Percentiles rank a stretch among this genome's conserved stretches.
phyloP scores from a whole-genome alignment of 192 early-diverging fungal genomes.

The Pecoramyces ruminantium region DNA sequence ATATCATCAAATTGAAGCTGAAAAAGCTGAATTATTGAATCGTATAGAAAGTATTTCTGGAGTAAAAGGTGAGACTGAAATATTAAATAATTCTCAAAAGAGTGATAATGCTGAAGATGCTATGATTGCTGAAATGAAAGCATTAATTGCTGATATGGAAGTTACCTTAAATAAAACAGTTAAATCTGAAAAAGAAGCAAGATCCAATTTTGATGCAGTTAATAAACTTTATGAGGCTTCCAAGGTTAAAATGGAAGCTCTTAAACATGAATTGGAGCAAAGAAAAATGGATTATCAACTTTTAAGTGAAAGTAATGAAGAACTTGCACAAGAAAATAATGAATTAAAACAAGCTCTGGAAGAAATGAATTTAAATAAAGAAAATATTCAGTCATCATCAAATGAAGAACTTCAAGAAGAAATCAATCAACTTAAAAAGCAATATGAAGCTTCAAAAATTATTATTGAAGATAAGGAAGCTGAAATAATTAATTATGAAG shows the following conservation, averaged over 20 bases:
- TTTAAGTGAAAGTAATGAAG: background rate
- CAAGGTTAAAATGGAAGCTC: background rate
- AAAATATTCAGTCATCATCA: background rate
- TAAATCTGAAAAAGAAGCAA: background rate
- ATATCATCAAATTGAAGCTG: background rate
- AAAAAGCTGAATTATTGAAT: background rate
- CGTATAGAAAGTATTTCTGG: background rate
- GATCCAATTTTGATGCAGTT: background rate
- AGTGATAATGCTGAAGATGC: too few species aligned
- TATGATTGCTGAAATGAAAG: background rate
- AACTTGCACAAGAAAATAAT: background rate
- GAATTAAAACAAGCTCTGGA: background rate
- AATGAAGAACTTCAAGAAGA: background rate
- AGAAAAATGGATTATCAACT: background rate
- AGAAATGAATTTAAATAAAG: background rate
- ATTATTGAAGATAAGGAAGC: background rate
- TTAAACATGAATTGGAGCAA: background rate
- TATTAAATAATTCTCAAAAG: too few species aligned
- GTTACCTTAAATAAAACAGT: background rate
- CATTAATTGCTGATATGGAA: background rate
- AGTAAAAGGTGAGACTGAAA: background rate
- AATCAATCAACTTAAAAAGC: background rate
- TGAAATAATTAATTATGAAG: background rate
- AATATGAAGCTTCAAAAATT: background rate
- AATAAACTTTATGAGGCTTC: background rate